Evolutionary conservation across 139 green algal genomes (phyloP), one percentile per base, ranked within the genome.

Genomic region (Nannochloris sp.): DNA sequence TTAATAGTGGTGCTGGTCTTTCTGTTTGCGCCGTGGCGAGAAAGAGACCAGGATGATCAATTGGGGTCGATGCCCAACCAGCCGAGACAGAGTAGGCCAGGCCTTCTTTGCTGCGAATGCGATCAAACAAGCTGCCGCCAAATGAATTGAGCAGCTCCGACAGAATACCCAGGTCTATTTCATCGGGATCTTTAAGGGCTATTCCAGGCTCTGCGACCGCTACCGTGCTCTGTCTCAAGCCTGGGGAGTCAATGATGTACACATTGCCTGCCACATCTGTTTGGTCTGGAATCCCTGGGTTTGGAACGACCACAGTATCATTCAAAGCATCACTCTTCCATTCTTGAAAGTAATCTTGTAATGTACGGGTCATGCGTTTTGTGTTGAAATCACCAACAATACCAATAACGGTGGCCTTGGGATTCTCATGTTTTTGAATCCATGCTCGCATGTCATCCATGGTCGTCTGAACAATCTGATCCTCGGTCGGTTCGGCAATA

Each of bases 91-190:
- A 78, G 72, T 94, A 94, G 14, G 84, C 85, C 57, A 94, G 73
- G 0, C 86, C 87, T 68, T 89, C 74, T 23, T 76, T 67, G 1
- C 72, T 79, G n/a, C 85, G 74, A 34, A 90, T 75, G 58, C 80
- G 48, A 67, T 94, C 76, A 62, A 94, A 94, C 3, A 94, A 81
- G 24, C 69, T 34, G 5, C 86, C 86, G 0, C 87, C 87, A 70
- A 94, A 94, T 21, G 60, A 74, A 63, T 93, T 94, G 57, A 93
- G 76, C 11, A 86, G 68, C 48, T 57, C 60, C 4, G 37, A 51
- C 36, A 91, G 72, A 46, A 90, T 71, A 24, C 88, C 83, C 40
- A 94, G 72, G 0, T 78, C 48, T 11, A 60, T 75, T 14, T 67
- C 49, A 51, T 90, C 86, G 1, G 79, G 79, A 61, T 94, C 83